Evolutionary conservation across 2,329 filamentous ascomycete species (phyloP).

Genomic region (Alternaria ethzedia): DNA sequence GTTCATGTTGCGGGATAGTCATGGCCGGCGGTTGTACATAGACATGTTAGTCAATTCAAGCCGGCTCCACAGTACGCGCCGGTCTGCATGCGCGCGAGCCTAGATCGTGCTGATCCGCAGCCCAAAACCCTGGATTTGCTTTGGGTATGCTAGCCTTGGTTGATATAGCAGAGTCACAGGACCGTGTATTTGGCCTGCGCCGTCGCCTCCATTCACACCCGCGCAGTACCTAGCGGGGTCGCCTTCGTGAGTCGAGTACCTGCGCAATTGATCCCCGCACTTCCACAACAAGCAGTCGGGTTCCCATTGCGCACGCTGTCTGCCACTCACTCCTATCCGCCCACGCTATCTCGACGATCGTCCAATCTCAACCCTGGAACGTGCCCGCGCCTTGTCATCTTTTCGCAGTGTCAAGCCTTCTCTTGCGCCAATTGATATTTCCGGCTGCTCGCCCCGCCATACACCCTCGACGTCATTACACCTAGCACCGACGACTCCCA

Average conservation of each 20-base stretch:
- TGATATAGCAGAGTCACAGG: constrained; percentile 9
- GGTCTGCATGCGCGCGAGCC: constrained; percentile 9
- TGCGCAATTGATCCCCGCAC: background rate
- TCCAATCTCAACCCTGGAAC: background rate
- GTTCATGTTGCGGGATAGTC: background rate
- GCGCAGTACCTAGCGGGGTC: constrained; percentile 1
- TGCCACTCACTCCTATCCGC: background rate
- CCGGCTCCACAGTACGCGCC: constrained; percentile 15
- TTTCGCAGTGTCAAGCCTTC: constrained; percentile 5
- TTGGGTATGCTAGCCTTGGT: background rate
- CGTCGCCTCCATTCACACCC: background rate
- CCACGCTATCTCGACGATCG: background rate
- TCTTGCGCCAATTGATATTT: constrained; percentile 10
- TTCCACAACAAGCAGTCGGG: background rate
- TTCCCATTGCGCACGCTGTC: background rate
- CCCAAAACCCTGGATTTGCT: constrained; percentile 6
- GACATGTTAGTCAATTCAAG: constrained; percentile 8
- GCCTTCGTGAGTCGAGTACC: background rate
- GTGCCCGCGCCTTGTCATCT: constrained; percentile 1
- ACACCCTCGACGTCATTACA: constrained; percentile 15
- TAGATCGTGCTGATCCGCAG: constrained; percentile 16
- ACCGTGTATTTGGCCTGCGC: background rate
- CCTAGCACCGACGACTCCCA: constrained; percentile 4
- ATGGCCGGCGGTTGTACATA: background rate
- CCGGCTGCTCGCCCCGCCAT: constrained; percentile 11